Evolutionary conservation across 495 filamentous ascomycete species (phyloP).

Genomic region (Aspergillus cavernicola): DNA sequence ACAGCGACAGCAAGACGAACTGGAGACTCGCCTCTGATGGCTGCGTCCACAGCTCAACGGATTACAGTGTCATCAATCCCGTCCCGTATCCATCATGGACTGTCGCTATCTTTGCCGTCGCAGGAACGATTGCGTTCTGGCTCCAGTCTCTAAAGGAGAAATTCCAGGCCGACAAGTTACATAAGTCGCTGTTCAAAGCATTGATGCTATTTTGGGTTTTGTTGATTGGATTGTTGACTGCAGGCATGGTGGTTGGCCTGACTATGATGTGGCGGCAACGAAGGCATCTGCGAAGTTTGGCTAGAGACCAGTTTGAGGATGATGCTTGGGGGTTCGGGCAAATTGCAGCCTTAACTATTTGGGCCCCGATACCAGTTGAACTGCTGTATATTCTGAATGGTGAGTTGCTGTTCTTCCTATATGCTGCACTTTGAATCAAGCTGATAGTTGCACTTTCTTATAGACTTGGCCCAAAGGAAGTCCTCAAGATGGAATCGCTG

Average conservation of each 20-base stretch:
- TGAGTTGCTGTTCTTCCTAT: neutral
- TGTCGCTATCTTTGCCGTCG: constrained; percentile 8
- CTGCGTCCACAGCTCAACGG: constrained; percentile 9
- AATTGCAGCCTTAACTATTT: constrained; percentile 10
- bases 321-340: constrained; percentile 11
- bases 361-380: constrained; percentile 6
- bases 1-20: constrained; percentile 2
- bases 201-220: constrained; percentile 4
- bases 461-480: constrained; percentile 4
- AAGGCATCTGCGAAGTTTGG: constrained; percentile 4
- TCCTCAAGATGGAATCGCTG: constrained; percentile 1
- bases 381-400: constrained; percentile 6
- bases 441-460: neutral
- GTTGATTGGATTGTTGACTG: neutral
- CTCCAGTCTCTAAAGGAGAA: constrained; percentile 1
- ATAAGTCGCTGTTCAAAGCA: neutral
- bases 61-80: constrained; percentile 9
- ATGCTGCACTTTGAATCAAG: neutral
- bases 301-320: constrained; percentile 8
- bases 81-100: constrained; percentile 10
- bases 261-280: constrained; percentile 11
- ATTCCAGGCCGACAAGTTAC: constrained; percentile 7
- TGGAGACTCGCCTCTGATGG: constrained; percentile 10
- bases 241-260: constrained; percentile 4
- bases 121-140: constrained; percentile 3